A percentile compares a stretch with the other conserved stretches of the same genome.
Evolutionary conservation across 2,329 filamentous ascomycete genomes (phyloP).

Genomic region (Thielaviopsis populi): DNA sequence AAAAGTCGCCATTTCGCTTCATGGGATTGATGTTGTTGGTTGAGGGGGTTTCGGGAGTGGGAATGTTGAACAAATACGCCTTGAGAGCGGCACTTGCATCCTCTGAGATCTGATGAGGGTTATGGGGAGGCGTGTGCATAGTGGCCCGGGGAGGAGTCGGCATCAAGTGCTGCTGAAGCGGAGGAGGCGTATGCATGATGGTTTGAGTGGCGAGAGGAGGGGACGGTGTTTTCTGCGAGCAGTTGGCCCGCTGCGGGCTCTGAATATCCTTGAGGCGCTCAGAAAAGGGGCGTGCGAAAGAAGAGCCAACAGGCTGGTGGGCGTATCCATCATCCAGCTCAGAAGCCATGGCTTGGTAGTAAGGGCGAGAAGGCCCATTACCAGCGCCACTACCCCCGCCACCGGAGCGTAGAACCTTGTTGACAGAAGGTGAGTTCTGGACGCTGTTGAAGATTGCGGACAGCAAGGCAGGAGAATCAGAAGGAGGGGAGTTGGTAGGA

Average conservation of each 20-base stretch:
- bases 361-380: constrained; percentile 2
- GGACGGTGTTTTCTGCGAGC: neutral
- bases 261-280: constrained; percentile 11
- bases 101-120: constrained; percentile 17
- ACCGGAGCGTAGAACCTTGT: constrained; percentile 8
- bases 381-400: neutral
- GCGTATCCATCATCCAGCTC: constrained; percentile 10
- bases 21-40: neutral
- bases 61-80: constrained; percentile 35
- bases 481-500: constrained; percentile 5
- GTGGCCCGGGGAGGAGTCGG: constrained; percentile 6
- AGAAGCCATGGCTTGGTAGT: constrained; percentile 12
- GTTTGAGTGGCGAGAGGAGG: neutral
- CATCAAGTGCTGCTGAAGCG: neutral
- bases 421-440: constrained; percentile 14
- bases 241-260: neutral
- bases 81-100: constrained; percentile 38
- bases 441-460: constrained; percentile 10
- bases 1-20: neutral
- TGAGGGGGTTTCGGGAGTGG: constrained; percentile 8
- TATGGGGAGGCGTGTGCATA: constrained; percentile 12
- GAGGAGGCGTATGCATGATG: constrained; percentile 9
- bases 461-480: constrained; percentile 8
- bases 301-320: constrained; percentile 8
- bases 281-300: constrained; percentile 10